Conservation (phyloP, 805 yeast genomes). For the Candida railenensis region DNA sequence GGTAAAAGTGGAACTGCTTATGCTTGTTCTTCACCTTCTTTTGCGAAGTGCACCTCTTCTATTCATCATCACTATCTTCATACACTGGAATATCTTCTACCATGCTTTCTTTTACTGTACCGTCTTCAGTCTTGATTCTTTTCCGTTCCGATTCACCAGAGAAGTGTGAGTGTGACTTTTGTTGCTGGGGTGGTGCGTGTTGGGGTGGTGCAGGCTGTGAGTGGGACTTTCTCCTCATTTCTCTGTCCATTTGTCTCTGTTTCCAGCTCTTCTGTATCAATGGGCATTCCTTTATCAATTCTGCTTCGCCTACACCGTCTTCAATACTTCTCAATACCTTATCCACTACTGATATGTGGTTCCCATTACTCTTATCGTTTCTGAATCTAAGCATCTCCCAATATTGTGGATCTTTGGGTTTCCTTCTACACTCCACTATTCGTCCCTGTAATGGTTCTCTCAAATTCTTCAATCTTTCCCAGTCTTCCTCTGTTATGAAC, state of each 20-base stretch:
- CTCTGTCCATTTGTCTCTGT: constrained; percentile 46
- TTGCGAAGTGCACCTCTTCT: too few relatives aligned
- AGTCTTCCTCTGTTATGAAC: constrained; percentile 64
- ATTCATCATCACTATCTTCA: constrained; percentile 38
- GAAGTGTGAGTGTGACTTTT: neutral
- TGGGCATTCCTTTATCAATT: constrained; percentile 57
- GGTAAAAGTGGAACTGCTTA: too few relatives aligned
- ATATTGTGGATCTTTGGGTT: constrained; percentile 49
- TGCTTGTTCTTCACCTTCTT: too few relatives aligned
- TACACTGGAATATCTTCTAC: constrained; percentile 39
- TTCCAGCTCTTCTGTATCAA: constrained; percentile 64
- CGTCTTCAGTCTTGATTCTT: constrained; percentile 6
- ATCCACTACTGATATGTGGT: constrained; percentile 76
- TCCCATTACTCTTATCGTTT: constrained; percentile 89
- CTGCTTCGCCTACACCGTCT: constrained; percentile 82
- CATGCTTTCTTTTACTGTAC: constrained; percentile 9
- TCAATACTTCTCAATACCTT: constrained; percentile 81
- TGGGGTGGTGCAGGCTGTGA: constrained; percentile 9
- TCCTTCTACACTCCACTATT: constrained; percentile 80
- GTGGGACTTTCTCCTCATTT: constrained; percentile 16
- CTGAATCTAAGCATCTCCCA: constrained; percentile 90
- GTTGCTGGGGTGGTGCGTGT: constrained; percentile 3
- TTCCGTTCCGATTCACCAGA: neutral
- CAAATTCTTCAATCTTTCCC: constrained; percentile 69
- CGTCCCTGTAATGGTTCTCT: constrained; percentile 87